These are phyloP conservation scores for Tricharina praecox DNA, from an alignment of 495 filamentous ascomycete species.

Conservation along the genomic window DNA sequence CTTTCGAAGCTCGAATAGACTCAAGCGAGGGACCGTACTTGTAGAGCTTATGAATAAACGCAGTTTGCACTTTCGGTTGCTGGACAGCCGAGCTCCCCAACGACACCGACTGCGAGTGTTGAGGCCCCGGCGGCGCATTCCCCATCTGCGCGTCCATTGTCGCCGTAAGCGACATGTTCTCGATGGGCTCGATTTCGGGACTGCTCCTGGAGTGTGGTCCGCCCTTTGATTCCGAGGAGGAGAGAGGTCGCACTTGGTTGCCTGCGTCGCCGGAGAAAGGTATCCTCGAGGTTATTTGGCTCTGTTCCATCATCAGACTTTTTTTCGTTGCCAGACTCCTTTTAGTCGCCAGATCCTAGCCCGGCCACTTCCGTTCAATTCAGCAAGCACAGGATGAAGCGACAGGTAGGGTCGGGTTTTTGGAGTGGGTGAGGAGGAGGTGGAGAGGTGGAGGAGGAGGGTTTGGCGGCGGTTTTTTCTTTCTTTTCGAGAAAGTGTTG, in stretches of 20 bases:
- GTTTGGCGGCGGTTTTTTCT: no score
- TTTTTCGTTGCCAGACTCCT: no score
- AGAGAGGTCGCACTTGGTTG: constrained; percentile 16
- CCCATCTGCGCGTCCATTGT: constrained; percentile 34
- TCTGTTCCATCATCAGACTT: constrained; percentile 5
- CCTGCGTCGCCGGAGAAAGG: constrained; percentile 24
- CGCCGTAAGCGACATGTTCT: constrained; percentile 24
- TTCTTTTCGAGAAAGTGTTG: no score
- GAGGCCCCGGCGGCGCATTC: constrained; percentile 19
- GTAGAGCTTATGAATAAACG: constrained; percentile 99
- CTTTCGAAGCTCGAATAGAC: constrained; percentile 1
- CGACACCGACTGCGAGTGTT: background rate
- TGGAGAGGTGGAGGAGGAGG: no score
- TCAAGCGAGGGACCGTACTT: constrained; percentile 46
- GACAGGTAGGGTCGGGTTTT: background rate
- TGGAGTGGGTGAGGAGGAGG: background rate
- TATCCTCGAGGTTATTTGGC: constrained; percentile 18
- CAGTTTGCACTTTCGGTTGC: constrained; percentile 94
- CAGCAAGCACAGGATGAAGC: background rate
- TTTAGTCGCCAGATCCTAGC: background rate
- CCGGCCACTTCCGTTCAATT: background rate
- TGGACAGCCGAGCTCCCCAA: constrained; percentile 43
- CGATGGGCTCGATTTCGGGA: constrained; percentile 22
- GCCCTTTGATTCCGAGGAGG: constrained; percentile 19
- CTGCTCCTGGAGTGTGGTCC: constrained; percentile 23